A percentile compares a stretch with the other conserved stretches of the same genome.
Evolutionary conservation across 1,284 basidiomycete species (phyloP).

Genomic region (Pterula multifida): DNA sequence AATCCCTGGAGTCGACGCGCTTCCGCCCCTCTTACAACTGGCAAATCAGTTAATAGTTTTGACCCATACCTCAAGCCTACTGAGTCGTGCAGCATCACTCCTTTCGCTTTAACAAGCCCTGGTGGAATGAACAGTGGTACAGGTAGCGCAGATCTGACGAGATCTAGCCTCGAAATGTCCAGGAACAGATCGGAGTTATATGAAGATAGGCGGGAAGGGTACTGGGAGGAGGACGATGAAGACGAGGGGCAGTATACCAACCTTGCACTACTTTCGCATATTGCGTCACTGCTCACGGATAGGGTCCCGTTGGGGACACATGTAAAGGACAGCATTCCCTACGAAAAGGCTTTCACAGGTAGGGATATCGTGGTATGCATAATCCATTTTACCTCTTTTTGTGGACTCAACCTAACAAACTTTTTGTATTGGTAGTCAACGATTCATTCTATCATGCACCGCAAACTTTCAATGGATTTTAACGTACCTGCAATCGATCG

Average conservation of each 20-base stretch:
- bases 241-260: constrained; percentile 77
- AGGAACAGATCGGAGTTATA: background rate
- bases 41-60: background rate
- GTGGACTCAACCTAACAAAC: constrained; percentile 2
- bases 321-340: constrained; percentile 84
- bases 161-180: background rate
- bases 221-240: constrained; percentile 58
- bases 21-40: background rate
- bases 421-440: constrained; percentile 42
- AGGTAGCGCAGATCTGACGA: background rate
- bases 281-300: constrained; percentile 81
- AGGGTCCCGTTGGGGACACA: constrained; percentile 78
- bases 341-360: constrained; percentile 81
- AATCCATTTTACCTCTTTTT: background rate
- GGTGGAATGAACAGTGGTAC: background rate
- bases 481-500: constrained; percentile 61
- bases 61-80: background rate
- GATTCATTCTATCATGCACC: constrained; percentile 70
- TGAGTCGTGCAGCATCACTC: background rate
- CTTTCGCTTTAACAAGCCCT: background rate
- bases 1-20: background rate
- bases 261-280: constrained; percentile 76
- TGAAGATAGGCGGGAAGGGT: constrained; percentile 28
- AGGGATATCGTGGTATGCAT: constrained; percentile 80
- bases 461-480: constrained; percentile 57